Conservation (phyloP, 495 filamentous ascomycete genomes). For the Aspergillus egyptiacus region DNA sequence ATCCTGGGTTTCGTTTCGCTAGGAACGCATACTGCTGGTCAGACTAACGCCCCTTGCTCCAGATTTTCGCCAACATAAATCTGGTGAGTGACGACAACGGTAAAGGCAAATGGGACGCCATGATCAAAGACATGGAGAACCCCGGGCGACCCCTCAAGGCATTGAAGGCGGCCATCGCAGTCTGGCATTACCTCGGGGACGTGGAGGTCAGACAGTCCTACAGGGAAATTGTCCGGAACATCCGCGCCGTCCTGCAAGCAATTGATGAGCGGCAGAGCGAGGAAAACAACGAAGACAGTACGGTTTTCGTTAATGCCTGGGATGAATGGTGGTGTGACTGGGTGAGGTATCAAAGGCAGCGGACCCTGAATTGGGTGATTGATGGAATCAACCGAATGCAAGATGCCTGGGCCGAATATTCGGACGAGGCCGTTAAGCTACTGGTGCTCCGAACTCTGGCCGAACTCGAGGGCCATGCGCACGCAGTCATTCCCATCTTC, state of each 20-base stretch:
- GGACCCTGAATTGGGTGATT: not conserved
- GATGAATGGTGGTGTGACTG: not conserved
- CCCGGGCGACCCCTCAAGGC: not conserved
- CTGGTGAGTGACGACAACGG: too few species aligned
- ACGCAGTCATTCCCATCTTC: too few species aligned
- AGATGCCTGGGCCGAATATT: not conserved
- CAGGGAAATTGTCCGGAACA: not conserved
- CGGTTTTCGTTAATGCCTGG: not conserved
- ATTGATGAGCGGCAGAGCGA: too few species aligned
- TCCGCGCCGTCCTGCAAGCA: not conserved
- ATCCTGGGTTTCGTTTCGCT: too few species aligned
- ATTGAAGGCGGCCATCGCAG: not conserved
- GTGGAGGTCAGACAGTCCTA: not conserved
- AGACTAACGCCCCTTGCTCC: too few species aligned
- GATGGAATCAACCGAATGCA: not conserved
- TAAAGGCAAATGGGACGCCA: not conserved
- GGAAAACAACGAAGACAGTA: not conserved
- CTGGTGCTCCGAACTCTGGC: too few species aligned
- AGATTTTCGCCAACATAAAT: not conserved
- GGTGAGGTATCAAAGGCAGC: not conserved
- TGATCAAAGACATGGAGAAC: not conserved
- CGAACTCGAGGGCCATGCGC: too few species aligned
- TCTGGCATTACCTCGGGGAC: conserved; percentile 1
- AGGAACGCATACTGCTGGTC: too few species aligned
- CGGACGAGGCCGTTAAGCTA: too few species aligned